Evolutionary conservation across 148 eudicot genomes (phyloP).

Genomic region (Cornus kousa): DNA sequence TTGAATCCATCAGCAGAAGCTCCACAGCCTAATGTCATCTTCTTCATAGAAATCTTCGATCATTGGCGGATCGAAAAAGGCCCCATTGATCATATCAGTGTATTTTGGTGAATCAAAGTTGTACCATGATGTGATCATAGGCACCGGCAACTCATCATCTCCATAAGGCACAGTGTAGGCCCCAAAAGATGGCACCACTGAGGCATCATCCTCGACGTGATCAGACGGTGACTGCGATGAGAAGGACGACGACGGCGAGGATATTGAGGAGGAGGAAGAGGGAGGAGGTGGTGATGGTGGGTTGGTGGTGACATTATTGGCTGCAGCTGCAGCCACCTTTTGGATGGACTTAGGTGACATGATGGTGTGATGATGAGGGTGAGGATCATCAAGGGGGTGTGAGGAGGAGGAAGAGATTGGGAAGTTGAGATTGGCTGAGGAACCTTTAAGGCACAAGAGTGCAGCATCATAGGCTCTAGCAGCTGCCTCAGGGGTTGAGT

Average conservation of each 20-base stretch:
- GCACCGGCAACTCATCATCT: constrained; percentile 7
- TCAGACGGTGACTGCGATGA: constrained; percentile 21
- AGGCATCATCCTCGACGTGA: constrained; percentile 31
- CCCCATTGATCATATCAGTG: constrained; percentile 46
- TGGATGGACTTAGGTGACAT: constrained; percentile 81
- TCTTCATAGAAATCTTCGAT: constrained; percentile 57
- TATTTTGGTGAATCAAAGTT: constrained; percentile 59
- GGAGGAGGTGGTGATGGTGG: constrained; percentile 9
- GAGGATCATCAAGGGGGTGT: neutral
- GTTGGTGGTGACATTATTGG: constrained; percentile 17
- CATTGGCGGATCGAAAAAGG: constrained; percentile 49
- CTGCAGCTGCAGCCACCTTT: constrained; percentile 68
- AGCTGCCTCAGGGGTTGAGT: constrained; percentile 86
- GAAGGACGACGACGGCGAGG: constrained; percentile 23
- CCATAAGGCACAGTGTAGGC: constrained; percentile 4
- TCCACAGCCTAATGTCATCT: constrained; percentile 71
- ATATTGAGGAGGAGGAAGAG: constrained; percentile 7
- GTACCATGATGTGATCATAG: constrained; percentile 33
- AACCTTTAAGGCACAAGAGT: constrained; percentile 76
- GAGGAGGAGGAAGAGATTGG: constrained; percentile 28
- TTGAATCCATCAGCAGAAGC: constrained; percentile 41
- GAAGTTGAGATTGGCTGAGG: constrained; percentile 75
- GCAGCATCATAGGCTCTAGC: constrained; percentile 95
- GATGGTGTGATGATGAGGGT: constrained; percentile 3
- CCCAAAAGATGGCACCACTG: constrained; percentile 15